Percentiles rank a stretch among this genome's conserved stretches.
phyloP scores from a whole-genome alignment of 345 rosid genomes.

The Combretum micranthum region DNA sequence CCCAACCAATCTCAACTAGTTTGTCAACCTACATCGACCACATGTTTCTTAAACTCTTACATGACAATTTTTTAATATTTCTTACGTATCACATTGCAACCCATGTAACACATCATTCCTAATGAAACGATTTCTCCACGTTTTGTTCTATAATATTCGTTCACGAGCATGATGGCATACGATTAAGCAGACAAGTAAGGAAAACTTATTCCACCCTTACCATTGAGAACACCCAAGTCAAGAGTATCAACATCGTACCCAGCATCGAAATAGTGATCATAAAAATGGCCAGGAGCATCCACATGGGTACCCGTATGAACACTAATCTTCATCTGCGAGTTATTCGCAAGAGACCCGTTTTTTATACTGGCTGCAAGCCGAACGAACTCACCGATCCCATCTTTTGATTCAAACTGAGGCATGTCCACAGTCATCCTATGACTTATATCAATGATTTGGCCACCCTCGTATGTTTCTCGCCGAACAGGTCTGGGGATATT shows the following conservation, averaged over 20 bases:
- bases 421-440: constrained; percentile 22
- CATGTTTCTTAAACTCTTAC: too few species aligned
- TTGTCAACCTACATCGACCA: too few species aligned
- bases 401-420: constrained; percentile 27
- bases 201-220: neutral
- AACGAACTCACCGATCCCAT: constrained; percentile 35
- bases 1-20: too few species aligned
- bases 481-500: constrained; percentile 9
- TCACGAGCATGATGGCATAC: too few species aligned
- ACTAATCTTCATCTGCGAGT: constrained; percentile 24
- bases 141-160: too few species aligned
- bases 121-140: too few species aligned
- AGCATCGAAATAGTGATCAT: constrained; percentile 11
- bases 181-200: too few species aligned
- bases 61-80: too few species aligned
- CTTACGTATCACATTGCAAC: too few species aligned
- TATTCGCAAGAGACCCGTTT: constrained; percentile 33
- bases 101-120: too few species aligned
- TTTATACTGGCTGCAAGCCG: constrained; percentile 30
- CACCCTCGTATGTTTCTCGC: constrained; percentile 22
- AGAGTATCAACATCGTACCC: constrained; percentile 21
- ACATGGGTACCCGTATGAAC: constrained; percentile 46
- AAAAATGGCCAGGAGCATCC: constrained; percentile 12
- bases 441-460: constrained; percentile 38
- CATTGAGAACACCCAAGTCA: constrained; percentile 13